Evolutionary conservation across 2,329 filamentous ascomycete species (phyloP), one percentile per base, ranked within the genome.

Genomic region (Ceratocystis cacaofunesta): DNA sequence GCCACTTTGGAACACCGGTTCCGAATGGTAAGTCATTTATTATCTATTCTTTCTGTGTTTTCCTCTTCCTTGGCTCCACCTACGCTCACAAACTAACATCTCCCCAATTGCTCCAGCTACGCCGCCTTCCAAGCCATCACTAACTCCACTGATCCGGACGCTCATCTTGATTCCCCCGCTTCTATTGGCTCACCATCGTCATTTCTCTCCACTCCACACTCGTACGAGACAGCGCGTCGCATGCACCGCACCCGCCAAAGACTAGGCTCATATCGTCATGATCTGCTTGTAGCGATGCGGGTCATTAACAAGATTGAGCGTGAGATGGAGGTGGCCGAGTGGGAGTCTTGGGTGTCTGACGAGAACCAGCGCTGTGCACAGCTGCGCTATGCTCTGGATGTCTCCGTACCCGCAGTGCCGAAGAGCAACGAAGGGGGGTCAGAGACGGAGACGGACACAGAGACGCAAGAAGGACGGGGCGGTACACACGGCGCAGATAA

Each of bases 241-340:
- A 80, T 97, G 41, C 84, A 88, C 62, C 84, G 86, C 48, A 90
- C 90, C n/a, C 83, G 92, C 8, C 89, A 95, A 74, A 83, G 87
- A 28, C 82, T 99, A 0, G 92, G 89, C 0, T 79, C 84, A 1
- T 94, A 96, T 73, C 82, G 94, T 2, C 90, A 99, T 73, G 91
- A 97, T 72, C 79, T 99, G 22, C 77, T 97, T 1, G 92, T 99
- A 4, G 91, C 92, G 4, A 85, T 97, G 78, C 85, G 92, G 3
- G 84, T 96, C 1, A 86, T 97, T 68, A 96, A 97, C 75, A 87
- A 82, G 66, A 85, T 97, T 32, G 94, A 97, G 78, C 82, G 83
- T 67, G 91, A 96, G 74, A 86, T 96, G 73, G 75, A 97, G 64
- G 83, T 85, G 71, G 87, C 88, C 0, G 92, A 96, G 74, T 99